phyloP scores from a whole-genome alignment of 1,139 yeast genomes.

The Candida pseudoviswanathii region DNA sequence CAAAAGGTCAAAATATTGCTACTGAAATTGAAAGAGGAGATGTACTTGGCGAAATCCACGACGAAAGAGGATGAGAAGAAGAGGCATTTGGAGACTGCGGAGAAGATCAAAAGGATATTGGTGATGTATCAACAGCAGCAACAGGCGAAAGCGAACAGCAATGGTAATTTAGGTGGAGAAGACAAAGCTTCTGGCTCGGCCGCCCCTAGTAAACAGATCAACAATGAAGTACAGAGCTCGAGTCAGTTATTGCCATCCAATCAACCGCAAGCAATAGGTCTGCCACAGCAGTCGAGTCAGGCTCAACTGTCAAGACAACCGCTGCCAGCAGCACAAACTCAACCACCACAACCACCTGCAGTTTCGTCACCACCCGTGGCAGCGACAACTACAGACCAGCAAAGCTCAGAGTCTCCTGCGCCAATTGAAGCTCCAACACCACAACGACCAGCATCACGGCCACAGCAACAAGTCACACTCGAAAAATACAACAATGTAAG shows the following conservation, averaged over 20 bases:
- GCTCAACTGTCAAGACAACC: background rate
- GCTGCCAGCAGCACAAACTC: background rate
- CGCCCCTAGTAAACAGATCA: background rate
- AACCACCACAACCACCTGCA: constrained; percentile 3
- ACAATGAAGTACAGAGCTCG: background rate
- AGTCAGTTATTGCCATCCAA: background rate
- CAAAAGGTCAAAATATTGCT: constrained; percentile 14
- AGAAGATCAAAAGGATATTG: constrained; percentile 57
- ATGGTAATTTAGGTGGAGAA: background rate
- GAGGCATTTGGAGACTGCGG: constrained; percentile 67
- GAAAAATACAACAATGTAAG: constrained; percentile 47
- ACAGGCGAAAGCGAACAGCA: constrained; percentile 27
- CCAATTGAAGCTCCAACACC: constrained; percentile 12
- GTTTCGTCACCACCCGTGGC: constrained; percentile 11
- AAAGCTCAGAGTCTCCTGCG: background rate
- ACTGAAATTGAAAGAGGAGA: constrained; percentile 53
- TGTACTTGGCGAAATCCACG: constrained; percentile 60
- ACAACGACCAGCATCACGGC: constrained; percentile 10
- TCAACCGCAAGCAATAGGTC: constrained; percentile 5
- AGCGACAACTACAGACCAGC: constrained; percentile 6
- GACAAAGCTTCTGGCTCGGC: background rate
- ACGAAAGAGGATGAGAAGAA: constrained; percentile 62
- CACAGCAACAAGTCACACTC: constrained; percentile 28
- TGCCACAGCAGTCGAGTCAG: background rate
- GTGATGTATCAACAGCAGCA: constrained; percentile 42